Evolutionary conservation across 2,329 filamentous ascomycete genomes (phyloP).

Genomic region (Neofusicoccum sp.): DNA sequence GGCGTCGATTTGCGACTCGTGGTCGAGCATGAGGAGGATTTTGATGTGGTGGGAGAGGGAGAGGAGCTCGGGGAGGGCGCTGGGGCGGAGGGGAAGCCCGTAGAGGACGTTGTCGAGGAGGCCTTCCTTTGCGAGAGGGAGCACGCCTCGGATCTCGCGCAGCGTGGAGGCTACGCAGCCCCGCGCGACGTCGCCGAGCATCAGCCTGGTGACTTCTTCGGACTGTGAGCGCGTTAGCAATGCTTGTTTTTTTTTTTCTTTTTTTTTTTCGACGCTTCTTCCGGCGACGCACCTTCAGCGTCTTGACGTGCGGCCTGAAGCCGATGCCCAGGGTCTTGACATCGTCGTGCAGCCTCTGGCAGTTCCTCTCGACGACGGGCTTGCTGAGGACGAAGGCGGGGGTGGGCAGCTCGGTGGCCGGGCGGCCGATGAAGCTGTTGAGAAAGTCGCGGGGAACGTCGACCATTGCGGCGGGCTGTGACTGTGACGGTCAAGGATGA

Average conservation of each 20-base stretch:
- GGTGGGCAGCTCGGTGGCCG: conserved; percentile 15
- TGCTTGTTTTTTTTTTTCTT: neutral
- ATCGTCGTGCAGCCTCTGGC: conserved; percentile 12
- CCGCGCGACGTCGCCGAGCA: conserved; percentile 6
- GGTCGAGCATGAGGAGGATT: conserved; percentile 17
- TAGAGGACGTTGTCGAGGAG: conserved; percentile 14
- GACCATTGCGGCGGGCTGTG: neutral
- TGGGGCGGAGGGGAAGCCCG: conserved; percentile 11
- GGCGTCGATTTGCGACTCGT: conserved; percentile 13
- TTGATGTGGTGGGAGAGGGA: neutral
- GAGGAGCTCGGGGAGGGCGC: conserved; percentile 2
- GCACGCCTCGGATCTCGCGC: conserved; percentile 12
- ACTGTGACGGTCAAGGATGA: neutral
- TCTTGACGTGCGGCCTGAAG: conserved; percentile 18
- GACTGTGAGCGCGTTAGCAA: neutral
- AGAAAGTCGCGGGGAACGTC: conserved; percentile 10
- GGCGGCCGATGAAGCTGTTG: conserved; percentile 14
- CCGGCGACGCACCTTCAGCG: conserved; percentile 2
- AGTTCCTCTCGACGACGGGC: conserved; percentile 12
- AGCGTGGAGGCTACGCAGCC: conserved; percentile 12
- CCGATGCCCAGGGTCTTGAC: conserved; percentile 15
- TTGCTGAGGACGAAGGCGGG: conserved; percentile 18
- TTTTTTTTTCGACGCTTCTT: neutral
- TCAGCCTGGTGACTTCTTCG: conserved; percentile 13
- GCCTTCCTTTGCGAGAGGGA: conserved; percentile 9